Evolutionary conservation across 495 filamentous ascomycete species (phyloP).

Genomic region (Neurospora sp.): DNA sequence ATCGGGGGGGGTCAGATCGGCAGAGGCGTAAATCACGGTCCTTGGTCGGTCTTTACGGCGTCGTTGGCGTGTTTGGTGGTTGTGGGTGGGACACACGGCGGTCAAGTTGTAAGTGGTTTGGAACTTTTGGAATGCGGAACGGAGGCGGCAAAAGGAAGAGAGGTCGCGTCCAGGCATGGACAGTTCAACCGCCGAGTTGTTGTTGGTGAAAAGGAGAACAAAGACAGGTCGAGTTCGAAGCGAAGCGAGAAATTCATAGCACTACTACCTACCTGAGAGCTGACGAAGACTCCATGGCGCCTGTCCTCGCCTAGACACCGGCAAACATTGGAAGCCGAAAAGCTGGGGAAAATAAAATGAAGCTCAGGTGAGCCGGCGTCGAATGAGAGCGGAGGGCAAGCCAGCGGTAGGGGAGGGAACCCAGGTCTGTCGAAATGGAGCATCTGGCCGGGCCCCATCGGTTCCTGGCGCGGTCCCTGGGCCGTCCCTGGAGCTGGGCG

Average conservation of each 20-base stretch:
- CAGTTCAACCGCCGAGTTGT: neutral
- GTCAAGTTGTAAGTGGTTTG: neutral
- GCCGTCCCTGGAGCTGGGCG: neutral
- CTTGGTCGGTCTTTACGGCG: neutral
- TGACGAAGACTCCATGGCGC: neutral
- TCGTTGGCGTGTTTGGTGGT: neutral
- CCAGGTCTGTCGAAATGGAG: neutral
- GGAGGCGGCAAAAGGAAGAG: neutral
- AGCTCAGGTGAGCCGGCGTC: neutral
- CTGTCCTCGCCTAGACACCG: neutral
- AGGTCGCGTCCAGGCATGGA: neutral
- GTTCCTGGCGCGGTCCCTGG: neutral
- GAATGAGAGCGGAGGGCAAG: neutral
- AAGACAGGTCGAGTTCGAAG: neutral
- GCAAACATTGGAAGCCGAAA: neutral
- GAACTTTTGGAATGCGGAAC: neutral
- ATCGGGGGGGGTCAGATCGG: neutral
- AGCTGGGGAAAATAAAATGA: neutral
- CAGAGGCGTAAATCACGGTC: neutral
- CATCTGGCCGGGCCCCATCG: neutral
- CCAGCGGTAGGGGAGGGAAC: neutral
- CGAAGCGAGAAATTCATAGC: neutral
- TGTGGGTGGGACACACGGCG: neutral
- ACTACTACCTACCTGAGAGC: neutral
- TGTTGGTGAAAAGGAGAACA: neutral